Conservation (phyloP, 257 asterid genomes). For the Fraxinus anomala region DNA sequence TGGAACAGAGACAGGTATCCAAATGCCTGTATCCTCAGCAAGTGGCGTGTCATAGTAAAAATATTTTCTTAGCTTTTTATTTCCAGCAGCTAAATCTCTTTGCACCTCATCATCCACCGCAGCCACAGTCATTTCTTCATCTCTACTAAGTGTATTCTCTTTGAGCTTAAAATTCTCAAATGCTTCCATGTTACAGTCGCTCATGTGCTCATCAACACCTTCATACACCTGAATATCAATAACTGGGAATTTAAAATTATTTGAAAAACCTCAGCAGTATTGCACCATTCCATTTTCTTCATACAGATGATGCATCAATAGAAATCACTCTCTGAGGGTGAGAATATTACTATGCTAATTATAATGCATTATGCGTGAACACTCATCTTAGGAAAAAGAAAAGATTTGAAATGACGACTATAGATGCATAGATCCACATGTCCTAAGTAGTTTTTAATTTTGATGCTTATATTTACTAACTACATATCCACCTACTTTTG, state of each 20-base stretch:
- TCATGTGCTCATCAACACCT: conserved; percentile 4
- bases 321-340: not conserved
- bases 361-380: not conserved
- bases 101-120: conserved; percentile 16
- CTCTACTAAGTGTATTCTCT: not conserved
- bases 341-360: not conserved
- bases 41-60: conserved; percentile 61
- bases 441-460: not conserved
- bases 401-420: not conserved
- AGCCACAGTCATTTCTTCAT: conserved; percentile 17
- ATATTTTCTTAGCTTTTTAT: conserved; percentile 43
- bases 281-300: not conserved
- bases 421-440: not conserved
- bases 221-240: conserved; percentile 30
- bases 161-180: conserved; percentile 12
- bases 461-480: not conserved
- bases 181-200: conserved; percentile 17
- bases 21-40: conserved; percentile 63
- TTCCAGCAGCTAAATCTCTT: conserved; percentile 23
- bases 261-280: conserved; percentile 12
- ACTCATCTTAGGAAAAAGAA: not conserved
- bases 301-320: not conserved
- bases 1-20: conserved; percentile 81
- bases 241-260: conserved; percentile 6
- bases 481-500: not conserved